Evolutionary conservation across 2,329 filamentous ascomycete genomes (phyloP), one percentile per base, ranked within the genome.

Genomic region (Pseudocercospora ulei): DNA sequence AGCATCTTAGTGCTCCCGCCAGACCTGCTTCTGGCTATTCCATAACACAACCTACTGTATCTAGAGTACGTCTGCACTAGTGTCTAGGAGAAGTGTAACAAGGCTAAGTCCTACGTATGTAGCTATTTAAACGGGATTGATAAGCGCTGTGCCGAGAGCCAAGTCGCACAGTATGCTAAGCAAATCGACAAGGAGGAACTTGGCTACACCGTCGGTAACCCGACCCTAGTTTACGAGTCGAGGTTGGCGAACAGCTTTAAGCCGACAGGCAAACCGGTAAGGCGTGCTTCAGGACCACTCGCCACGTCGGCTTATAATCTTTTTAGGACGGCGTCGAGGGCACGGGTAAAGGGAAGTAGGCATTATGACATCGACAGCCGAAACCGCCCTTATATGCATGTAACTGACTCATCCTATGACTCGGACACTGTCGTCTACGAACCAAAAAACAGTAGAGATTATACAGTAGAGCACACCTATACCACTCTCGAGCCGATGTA

Each of bases 21-120:
- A n/a, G n/a, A n/a, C n/a, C n/a, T n/a, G n/a, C n/a, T n/a, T n/a
- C n/a, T n/a, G n/a, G n/a, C n/a, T n/a, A n/a, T n/a, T n/a, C n/a
- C n/a, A n/a, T n/a, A n/a, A n/a, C n/a, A n/a, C 1, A 82, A 82
- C 49, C 79, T 79, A 3, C 72, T 72, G 1, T 83, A 83, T 52
- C 61, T 81, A 29, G 72, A 77, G 50, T 86, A 84, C 49, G 79
- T 86, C 29, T 66, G 79, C 39, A 75, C 72, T 47, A 74, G 66
- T 18, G 72, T 79, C 2, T 65, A 70, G 24, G 65, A 80, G 60
- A 85, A 85, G 65, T 63, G 65, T 34, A 59, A 64, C 30, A 65
- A 49, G 5, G 57, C 61, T 7, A 53, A 59, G 19, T 46, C 53
- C 18, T 54, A 41, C 27, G 16, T 23, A 14, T 30, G 27, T 33